phyloP scores from a whole-genome alignment of 345 rosid species.

The Syzygium jambos region DNA sequence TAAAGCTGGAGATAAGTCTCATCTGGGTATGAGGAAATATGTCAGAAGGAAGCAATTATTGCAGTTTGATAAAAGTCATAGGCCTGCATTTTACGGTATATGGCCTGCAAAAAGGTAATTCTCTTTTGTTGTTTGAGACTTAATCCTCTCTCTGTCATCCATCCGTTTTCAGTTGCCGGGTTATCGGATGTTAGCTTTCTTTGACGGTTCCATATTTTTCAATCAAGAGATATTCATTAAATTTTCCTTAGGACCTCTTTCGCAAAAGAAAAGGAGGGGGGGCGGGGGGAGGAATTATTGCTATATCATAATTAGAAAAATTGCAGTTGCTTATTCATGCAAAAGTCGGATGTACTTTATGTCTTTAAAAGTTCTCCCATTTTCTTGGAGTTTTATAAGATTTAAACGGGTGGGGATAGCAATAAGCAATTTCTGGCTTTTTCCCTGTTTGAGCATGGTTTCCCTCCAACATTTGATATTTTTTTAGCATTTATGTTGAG shows the following conservation, averaged over 20 bases:
- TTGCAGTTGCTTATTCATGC: background rate
- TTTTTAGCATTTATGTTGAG: background rate
- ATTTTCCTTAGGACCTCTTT: background rate
- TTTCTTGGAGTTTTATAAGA: background rate
- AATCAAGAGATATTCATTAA: background rate
- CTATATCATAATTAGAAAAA: background rate
- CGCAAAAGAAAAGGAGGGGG: background rate
- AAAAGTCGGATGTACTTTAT: background rate
- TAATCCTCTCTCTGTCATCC: background rate
- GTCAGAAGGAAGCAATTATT: slow-evolving; percentile 49
- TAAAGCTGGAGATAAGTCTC: slow-evolving; percentile 13
- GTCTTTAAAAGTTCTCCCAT: background rate
- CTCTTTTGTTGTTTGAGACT: background rate
- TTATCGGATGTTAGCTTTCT: background rate
- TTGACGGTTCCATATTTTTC: background rate
- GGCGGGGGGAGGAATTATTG: background rate
- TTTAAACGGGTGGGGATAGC: background rate
- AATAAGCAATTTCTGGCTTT: background rate
- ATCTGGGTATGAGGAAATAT: slow-evolving; percentile 21
- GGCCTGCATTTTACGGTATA: slow-evolving; percentile 91
- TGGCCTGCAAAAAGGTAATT: slow-evolving; percentile 85
- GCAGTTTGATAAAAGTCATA: slow-evolving; percentile 78
- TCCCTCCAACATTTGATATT: background rate
- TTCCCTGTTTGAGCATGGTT: background rate
- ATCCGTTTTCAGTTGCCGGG: background rate